Evolutionary conservation across 2,329 filamentous ascomycete species (phyloP).

Genomic region (Diaporthe sp.): DNA sequence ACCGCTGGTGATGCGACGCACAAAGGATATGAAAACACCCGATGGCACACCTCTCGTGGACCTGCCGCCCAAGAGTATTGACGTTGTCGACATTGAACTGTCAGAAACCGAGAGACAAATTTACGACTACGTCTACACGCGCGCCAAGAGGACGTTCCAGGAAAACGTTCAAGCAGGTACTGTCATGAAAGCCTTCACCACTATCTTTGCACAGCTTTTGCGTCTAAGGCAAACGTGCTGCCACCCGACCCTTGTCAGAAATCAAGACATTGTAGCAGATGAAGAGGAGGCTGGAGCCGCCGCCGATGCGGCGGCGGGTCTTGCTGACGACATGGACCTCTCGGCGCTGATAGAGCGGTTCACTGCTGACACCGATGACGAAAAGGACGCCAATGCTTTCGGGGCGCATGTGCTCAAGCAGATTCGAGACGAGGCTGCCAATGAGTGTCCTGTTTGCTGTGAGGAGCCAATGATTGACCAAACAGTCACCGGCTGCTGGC

Average conservation of each 20-base stretch:
- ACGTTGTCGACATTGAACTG: constrained; percentile 90
- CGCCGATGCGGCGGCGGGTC: constrained; percentile 82
- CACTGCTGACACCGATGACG: constrained; percentile 75
- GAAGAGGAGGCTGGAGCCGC: constrained; percentile 86
- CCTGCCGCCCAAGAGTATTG: constrained; percentile 83
- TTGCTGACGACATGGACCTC: constrained; percentile 97
- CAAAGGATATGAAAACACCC: constrained; percentile 98
- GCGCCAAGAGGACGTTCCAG: constrained; percentile 86
- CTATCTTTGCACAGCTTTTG: constrained; percentile 96
- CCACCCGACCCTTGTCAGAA: constrained; percentile 90
- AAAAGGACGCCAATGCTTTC: constrained; percentile 77
- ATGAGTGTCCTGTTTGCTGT: constrained; percentile 94
- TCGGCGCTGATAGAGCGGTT: constrained; percentile 88
- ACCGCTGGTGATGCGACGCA: constrained; percentile 92
- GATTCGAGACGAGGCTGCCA: constrained; percentile 89
- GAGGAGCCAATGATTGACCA: constrained; percentile 94
- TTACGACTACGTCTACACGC: constrained; percentile 89
- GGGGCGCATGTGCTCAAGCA: constrained; percentile 90
- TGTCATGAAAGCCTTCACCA: constrained; percentile 94
- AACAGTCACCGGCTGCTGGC: constrained; percentile 96
- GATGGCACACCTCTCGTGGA: constrained; percentile 82
- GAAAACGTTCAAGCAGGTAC: constrained; percentile 93
- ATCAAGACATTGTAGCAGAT: constrained; percentile 86
- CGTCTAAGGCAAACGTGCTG: constrained; percentile 94
- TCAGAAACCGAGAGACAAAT: constrained; percentile 89